Base-by-base conservation (phyloP, 2,329 filamentous ascomycete species). In the Capronia coronata region DNA sequence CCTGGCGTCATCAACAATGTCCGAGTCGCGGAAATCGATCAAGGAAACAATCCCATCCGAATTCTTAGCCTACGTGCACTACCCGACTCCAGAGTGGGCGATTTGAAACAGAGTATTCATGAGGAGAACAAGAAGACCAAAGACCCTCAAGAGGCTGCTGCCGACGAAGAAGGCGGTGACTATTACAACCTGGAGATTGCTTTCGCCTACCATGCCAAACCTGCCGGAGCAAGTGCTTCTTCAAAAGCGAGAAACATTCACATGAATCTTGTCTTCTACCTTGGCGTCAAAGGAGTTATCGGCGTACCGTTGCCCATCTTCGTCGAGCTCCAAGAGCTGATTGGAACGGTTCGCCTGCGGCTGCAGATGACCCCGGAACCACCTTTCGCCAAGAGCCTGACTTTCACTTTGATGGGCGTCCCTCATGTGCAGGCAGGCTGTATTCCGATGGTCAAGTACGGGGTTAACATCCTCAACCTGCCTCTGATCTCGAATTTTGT, bases 401-500 rank as follows among this genome's bases (percentile, higher is more conserved):
- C 90, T 0, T 89, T 96, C 62, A 97, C 90, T 0, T 75, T 98
- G 2, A 96, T 97, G 85, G 93, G 93, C 0, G 72, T 93, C 2
- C 93, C 93, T 10, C 89, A 94, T 62, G 84, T 97, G 2, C 79
- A 85, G 61, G 91, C 90, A 13, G 87, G 88, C 1, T 97, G 91
- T 63, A 84, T 89, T 11, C 93, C 93, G 0, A 93, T 97, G 84
- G 68, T 96, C n/a, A 82, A 93, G 64, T 84, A 82, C 57, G 91
- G 89, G 1, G 83, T 94, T 53, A 97, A 97, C 59, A 82, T 97
- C 39, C 73, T 97, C 21, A 95, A 97, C 60, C 72, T 97, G 8
- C 91, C 91, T 0, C 68, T 97, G 30, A 96, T 97, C 61, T 94
- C 87, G 11, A 94, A 94, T 62, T 97, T 98, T 64, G 91, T 96